A percentile compares a stretch with the other conserved stretches of the same genome.
Conservation (phyloP, 441 rosid genomes). For the Geranium incanum region DNA sequence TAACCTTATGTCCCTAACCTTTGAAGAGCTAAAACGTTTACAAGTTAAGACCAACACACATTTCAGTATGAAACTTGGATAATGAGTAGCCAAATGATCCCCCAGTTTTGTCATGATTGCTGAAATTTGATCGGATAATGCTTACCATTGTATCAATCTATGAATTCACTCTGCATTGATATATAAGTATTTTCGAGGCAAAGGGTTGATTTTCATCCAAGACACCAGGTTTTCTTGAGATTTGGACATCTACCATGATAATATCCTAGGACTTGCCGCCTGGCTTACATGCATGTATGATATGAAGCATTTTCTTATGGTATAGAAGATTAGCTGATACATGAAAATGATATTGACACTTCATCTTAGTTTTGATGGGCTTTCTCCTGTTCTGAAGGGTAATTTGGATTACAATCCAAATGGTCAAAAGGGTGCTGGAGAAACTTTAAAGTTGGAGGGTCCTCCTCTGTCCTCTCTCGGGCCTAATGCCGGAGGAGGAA, state of each 20-base stretch:
- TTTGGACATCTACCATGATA: background rate
- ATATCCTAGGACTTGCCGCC: background rate
- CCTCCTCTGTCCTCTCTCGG: slow-evolving; percentile 41
- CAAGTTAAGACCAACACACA: background rate
- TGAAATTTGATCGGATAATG: background rate
- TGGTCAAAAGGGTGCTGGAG: slow-evolving; percentile 33
- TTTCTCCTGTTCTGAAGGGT: slow-evolving; percentile 51
- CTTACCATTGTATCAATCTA: background rate
- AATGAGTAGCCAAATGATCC: background rate
- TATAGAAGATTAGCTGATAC: slow-evolving; percentile 21
- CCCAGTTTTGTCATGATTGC: background rate
- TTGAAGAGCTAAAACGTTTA: background rate
- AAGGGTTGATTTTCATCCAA: background rate
- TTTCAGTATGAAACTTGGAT: background rate
- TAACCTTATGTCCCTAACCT: too few relatives aligned
- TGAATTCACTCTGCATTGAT: background rate
- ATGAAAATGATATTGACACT: slow-evolving; percentile 24
- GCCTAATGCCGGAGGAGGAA: slow-evolving; percentile 54
- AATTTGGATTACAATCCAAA: slow-evolving; percentile 27
- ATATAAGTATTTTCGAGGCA: background rate
- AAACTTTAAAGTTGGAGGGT: slow-evolving; percentile 42
- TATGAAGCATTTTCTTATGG: slow-evolving; percentile 16
- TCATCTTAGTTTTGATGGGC: slow-evolving; percentile 30
- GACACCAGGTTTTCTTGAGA: background rate
- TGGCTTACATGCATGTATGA: slow-evolving; percentile 14